Evolutionary conservation across 768 basidiomycete species (phyloP).

Genomic region (Leucocoprinus birnbaumii): DNA sequence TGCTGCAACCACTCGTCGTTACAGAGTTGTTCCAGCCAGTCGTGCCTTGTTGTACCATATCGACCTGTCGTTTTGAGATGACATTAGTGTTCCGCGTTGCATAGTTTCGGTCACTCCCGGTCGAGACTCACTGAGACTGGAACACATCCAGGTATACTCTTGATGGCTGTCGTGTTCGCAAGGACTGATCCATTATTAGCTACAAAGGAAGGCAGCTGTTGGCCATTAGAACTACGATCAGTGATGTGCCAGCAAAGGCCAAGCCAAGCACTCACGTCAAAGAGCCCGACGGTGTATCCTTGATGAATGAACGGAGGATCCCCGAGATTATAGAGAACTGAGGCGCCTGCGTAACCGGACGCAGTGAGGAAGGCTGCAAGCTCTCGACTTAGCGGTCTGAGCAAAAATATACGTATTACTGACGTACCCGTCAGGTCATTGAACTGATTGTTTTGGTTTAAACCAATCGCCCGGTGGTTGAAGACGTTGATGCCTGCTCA

Average conservation of each 20-base stretch:
- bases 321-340: conserved; percentile 41
- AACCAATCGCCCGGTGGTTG: conserved; percentile 33
- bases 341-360: conserved; percentile 51
- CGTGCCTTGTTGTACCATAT: conserved; percentile 28
- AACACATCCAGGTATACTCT: conserved; percentile 41
- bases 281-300: conserved; percentile 43
- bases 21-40: conserved; percentile 43
- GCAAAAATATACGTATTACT: not conserved
- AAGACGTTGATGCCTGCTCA: conserved; percentile 32
- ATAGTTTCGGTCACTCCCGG: not conserved
- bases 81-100: not conserved
- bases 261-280: conserved; percentile 32
- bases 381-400: not conserved
- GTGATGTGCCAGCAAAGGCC: no score
- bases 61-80: conserved; percentile 25
- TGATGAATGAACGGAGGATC: conserved; percentile 43
- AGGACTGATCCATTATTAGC: conserved; percentile 43
- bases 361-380: conserved; percentile 47
- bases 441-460: conserved; percentile 45
- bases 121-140: conserved; percentile 28
- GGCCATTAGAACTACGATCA: not conserved
- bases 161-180: conserved; percentile 47
- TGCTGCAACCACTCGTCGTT: conserved; percentile 35
- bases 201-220: conserved; percentile 34
- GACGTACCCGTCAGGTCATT: conserved; percentile 44